Conservation (phyloP, 768 basidiomycete genomes). For the Tricholoma terreum region DNA sequence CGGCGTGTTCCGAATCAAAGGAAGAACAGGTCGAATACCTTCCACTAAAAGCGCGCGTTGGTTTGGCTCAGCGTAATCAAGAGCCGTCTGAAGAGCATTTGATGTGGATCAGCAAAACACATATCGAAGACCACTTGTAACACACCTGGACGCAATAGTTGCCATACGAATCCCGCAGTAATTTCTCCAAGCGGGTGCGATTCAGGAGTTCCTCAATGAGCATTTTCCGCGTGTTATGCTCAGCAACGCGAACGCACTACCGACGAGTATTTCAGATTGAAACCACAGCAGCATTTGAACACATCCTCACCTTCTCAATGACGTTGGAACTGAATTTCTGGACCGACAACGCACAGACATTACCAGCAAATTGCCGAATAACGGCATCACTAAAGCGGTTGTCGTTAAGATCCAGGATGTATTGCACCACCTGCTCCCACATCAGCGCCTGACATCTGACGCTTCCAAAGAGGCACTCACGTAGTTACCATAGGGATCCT, state of each 20-base stretch:
- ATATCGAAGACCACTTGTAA: not conserved
- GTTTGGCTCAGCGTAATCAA: conserved; percentile 94
- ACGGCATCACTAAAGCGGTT: conserved; percentile 97
- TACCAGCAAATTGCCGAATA: conserved; percentile 96
- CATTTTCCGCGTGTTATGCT: conserved; percentile 90
- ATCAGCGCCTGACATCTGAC: conserved; percentile 1
- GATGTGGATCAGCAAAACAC: not conserved
- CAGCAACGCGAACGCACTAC: conserved; percentile 88
- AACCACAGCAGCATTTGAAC: not conserved
- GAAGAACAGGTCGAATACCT: conserved; percentile 96
- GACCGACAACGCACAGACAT: conserved; percentile 95
- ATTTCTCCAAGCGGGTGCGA: conserved; percentile 90
- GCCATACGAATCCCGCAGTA: conserved; percentile 93
- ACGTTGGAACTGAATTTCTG: conserved; percentile 99
- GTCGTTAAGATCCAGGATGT: conserved; percentile 97
- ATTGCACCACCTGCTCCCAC: conserved; percentile 81
- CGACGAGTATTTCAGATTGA: conserved; percentile 1
- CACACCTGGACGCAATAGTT: conserved; percentile 91
- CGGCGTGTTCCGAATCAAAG: conserved; percentile 97
- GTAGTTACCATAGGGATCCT: conserved; percentile 95
- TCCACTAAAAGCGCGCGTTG: conserved; percentile 94
- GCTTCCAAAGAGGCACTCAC: conserved; percentile 37
- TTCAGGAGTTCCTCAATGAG: conserved; percentile 95
- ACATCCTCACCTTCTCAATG: conserved; percentile 76
- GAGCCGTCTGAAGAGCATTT: conserved; percentile 65